A percentile compares a stretch with the other conserved stretches of the same genome.
phyloP scores from a whole-genome alignment of 805 yeast genomes.

The Wickerhamiella siamensis region DNA sequence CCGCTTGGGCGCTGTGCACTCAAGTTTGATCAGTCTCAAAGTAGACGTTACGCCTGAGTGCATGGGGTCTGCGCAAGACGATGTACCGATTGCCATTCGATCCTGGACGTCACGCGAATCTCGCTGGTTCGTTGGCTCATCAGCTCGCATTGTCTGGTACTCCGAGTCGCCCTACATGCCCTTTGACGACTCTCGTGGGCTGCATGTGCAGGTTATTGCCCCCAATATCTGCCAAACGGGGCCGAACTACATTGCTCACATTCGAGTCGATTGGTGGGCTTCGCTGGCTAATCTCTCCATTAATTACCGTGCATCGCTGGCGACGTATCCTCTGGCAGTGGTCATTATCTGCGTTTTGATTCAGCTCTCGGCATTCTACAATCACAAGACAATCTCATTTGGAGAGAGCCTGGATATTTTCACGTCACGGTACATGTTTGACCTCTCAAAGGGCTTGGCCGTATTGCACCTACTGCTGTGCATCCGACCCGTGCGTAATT shows the following conservation, averaged over 20 bases:
- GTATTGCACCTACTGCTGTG: conserved; percentile 23
- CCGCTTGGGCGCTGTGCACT: conserved; percentile 9
- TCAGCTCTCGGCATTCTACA: conserved; percentile 37
- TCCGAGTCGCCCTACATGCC: conserved; percentile 18
- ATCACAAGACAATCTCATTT: conserved; percentile 31
- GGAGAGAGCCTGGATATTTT: conserved; percentile 33
- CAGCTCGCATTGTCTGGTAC: conserved; percentile 14
- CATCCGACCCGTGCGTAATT: conserved; percentile 8
- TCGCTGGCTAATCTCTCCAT: conserved; percentile 58
- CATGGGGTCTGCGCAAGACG: neutral
- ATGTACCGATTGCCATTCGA: conserved; percentile 6
- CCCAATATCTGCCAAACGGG: neutral
- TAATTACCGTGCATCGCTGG: conserved; percentile 61
- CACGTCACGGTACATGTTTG: conserved; percentile 20
- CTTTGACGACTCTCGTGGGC: conserved; percentile 3
- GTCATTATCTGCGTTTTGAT: conserved; percentile 36
- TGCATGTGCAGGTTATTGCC: conserved; percentile 4
- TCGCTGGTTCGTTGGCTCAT: conserved; percentile 12
- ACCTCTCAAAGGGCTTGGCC: conserved; percentile 18
- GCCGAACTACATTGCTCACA: conserved; percentile 1
- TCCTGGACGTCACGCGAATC: conserved; percentile 15
- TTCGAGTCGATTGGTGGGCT: conserved; percentile 35
- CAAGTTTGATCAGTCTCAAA: conserved; percentile 14
- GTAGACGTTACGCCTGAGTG: conserved; percentile 4
- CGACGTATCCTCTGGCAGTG: conserved; percentile 53